Evolutionary conservation across 352 stramenopile species (phyloP).

Genomic region (Phytophthora macrochlamydospora): DNA sequence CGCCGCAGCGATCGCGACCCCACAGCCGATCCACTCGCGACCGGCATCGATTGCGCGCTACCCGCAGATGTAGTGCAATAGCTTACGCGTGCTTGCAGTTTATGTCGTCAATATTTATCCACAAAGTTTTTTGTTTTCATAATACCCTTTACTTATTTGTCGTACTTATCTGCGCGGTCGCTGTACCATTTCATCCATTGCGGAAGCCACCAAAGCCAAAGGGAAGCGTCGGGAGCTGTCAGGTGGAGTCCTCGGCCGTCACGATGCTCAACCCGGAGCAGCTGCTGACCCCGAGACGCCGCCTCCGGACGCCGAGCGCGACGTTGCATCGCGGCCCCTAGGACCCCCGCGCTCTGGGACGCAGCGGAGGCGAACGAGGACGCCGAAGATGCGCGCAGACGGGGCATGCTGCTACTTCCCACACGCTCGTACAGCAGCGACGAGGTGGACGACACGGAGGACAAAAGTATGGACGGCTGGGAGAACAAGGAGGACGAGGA

Average conservation of each 20-base stretch:
- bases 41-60: constrained; percentile 6
- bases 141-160: too few relatives aligned
- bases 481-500: constrained; percentile 9
- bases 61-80: too few relatives aligned
- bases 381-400: background rate
- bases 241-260: background rate
- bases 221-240: background rate
- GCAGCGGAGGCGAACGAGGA: background rate
- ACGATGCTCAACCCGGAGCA: background rate
- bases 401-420: constrained; percentile 23
- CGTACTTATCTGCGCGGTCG: too few relatives aligned
- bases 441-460: constrained; percentile 12
- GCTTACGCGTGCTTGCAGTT: too few relatives aligned
- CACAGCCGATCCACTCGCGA: background rate
- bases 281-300: background rate
- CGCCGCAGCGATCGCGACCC: constrained; percentile 10
- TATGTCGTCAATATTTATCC: too few relatives aligned
- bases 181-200: too few relatives aligned
- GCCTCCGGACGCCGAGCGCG: background rate
- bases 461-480: constrained; percentile 8
- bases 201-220: too few relatives aligned
- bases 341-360: background rate
- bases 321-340: background rate
- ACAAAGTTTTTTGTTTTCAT: too few relatives aligned
- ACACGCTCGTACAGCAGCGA: constrained; percentile 37